Evolutionary conservation across 2,329 filamentous ascomycete species (phyloP).

Genomic region (Xylariaceae sp.): DNA sequence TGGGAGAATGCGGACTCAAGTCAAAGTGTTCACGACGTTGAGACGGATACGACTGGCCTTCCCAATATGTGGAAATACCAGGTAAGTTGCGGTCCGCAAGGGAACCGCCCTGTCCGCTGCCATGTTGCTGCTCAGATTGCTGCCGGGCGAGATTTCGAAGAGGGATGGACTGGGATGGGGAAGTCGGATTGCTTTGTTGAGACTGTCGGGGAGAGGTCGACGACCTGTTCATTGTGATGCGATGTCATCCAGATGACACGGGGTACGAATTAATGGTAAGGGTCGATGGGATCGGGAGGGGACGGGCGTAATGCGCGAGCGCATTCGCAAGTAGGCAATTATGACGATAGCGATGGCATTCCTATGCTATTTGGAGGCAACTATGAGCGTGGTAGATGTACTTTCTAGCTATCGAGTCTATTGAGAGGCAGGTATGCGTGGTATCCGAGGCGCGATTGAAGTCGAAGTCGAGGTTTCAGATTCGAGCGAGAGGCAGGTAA

Average conservation of each 20-base stretch:
- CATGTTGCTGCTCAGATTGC: constrained; percentile 21
- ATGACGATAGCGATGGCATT: constrained; percentile 5
- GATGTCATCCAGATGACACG: constrained; percentile 23
- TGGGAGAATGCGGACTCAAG: constrained; percentile 41
- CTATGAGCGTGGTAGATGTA: neutral
- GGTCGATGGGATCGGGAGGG: no score
- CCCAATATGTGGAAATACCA: constrained; percentile 50
- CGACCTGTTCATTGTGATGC: constrained; percentile 39
- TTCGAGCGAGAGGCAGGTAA: no score
- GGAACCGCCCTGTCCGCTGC: constrained; percentile 13
- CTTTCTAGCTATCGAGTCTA: neutral
- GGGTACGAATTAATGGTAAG: no score
- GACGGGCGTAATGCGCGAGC: neutral
- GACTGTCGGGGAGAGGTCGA: constrained; percentile 36
- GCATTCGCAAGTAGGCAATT: constrained; percentile 3
- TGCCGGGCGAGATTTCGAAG: constrained; percentile 54
- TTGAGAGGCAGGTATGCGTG: neutral
- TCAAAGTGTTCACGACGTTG: constrained; percentile 30
- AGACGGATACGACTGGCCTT: constrained; percentile 36
- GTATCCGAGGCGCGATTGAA: no score
- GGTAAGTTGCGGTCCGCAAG: constrained; percentile 30
- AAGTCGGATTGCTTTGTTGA: constrained; percentile 40
- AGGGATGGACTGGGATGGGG: constrained; percentile 61
- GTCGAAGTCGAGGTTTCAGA: no score
- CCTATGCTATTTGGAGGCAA: constrained; percentile 1